These are phyloP conservation scores for Pythium diclinum DNA, from an alignment of 352 stramenopile species.

Conservation along the genomic window DNA sequence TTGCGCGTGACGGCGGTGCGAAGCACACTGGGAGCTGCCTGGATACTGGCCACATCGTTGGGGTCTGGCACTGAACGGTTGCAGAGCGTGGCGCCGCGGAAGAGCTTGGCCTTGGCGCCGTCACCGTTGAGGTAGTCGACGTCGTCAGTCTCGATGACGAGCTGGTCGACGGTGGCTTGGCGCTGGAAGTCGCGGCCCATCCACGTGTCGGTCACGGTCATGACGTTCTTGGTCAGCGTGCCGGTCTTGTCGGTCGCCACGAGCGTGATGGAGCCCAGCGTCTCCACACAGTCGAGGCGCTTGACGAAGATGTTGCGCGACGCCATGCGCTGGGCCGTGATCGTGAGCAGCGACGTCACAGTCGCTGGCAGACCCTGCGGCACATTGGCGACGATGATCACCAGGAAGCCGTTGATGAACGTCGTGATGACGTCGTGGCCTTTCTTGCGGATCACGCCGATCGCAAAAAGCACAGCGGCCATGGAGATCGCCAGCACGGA, in stretches of 20 bases:
- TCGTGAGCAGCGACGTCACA: slow-evolving; percentile 85
- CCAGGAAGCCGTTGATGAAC: slow-evolving; percentile 48
- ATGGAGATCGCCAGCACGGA: slow-evolving; percentile 35
- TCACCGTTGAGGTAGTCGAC: slow-evolving; percentile 31
- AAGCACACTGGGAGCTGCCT: too few species aligned
- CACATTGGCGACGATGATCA: slow-evolving; percentile 63
- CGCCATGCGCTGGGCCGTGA: slow-evolving; percentile 77
- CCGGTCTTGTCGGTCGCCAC: slow-evolving; percentile 93
- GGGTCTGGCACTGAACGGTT: slow-evolving; percentile 35
- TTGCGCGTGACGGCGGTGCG: too few species aligned
- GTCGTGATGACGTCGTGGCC: slow-evolving; percentile 36
- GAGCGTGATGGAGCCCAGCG: slow-evolving; percentile 84
- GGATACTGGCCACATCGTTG: too few species aligned
- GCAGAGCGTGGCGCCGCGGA: slow-evolving; percentile 36
- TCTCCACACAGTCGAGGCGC: slow-evolving; percentile 85
- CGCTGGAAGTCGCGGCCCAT: slow-evolving; percentile 29
- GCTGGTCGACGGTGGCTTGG: slow-evolving; percentile 26
- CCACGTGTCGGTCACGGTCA: slow-evolving; percentile 54
- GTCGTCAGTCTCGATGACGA: slow-evolving; percentile 35
- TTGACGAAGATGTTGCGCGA: slow-evolving; percentile 89
- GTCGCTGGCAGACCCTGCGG: slow-evolving; percentile 89
- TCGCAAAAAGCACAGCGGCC: slow-evolving; percentile 29
- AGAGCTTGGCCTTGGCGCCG: slow-evolving; percentile 32
- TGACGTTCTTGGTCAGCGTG: slow-evolving; percentile 84
- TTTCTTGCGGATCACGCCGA: slow-evolving; percentile 36